Evolutionary conservation across 768 basidiomycete genomes (phyloP), one percentile per base, ranked within the genome.

Genomic region (Lentinula lateritia): DNA sequence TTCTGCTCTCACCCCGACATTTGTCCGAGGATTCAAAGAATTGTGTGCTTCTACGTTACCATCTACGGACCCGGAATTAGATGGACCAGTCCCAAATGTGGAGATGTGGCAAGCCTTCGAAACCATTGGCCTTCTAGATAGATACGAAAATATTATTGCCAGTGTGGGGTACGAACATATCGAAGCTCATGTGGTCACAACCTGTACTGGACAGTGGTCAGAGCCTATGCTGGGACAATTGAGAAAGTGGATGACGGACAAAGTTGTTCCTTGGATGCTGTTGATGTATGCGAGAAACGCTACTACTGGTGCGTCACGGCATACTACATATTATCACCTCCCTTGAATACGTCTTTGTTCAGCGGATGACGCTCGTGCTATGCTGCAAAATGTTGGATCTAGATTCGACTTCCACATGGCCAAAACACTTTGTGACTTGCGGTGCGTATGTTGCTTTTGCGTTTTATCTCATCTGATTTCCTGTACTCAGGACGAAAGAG

Each of bases 321-420:
- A 52, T 15, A 3, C 28, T 52, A 23, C 10, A 28, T 45, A 15
- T 28, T 13, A 28, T 56, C n/a, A 12, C 6, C 28, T 36, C 64
- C 32, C 18, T 45, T 62, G 12, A 6, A 53, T 60, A 35, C 20
- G 66, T 60, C 58, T 61, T 28, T 57, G n/a, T 50, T 52, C 64
- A 92, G 84, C 84, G 64, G 84, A 90, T 61, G 87, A 94, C 72
- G 84, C 89, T 36, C 78, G 86, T 68, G 71, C 79, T 39, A 81
- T 90, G 85, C 74, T 96, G 55, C 83, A 87, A 67, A 88, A 88
- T 2, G 85, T 93, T 13, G 88, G 90, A 23, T 85, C 89, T 1
- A 78, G 92, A 48, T 91, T 98, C 68, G 95, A 98, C 66, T 95
- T 93, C 66, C 92, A 96, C 65, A 86, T 98, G 67, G 91, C 93